phyloP scores from a whole-genome alignment of 768 basidiomycete genomes.

The Tephrocybe rancida region DNA sequence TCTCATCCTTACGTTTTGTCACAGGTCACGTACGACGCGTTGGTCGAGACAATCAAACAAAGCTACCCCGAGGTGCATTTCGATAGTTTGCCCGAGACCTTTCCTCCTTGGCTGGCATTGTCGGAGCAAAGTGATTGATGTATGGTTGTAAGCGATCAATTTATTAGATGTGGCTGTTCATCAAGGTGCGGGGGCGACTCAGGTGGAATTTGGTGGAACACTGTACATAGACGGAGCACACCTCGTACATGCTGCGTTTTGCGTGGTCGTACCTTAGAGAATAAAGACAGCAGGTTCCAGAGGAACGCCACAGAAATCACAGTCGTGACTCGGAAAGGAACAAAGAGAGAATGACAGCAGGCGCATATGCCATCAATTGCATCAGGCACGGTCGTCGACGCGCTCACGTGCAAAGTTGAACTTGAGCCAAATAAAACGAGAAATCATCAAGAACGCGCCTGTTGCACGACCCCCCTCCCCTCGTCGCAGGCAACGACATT shows the following conservation, averaged over 20 bases:
- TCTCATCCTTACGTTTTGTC: constrained; percentile 3
- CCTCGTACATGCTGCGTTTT: too few relatives aligned
- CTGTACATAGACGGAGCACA: too few relatives aligned
- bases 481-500: constrained; percentile 19
- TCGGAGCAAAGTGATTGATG: constrained; percentile 1
- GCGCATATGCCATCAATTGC: constrained; percentile 31
- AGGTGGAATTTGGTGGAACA: not conserved
- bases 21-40: constrained; percentile 66
- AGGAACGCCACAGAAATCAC: constrained; percentile 3
- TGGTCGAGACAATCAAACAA: constrained; percentile 58
- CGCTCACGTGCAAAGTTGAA: constrained; percentile 58
- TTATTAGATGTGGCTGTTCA: not conserved
- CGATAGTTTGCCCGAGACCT: constrained; percentile 58
- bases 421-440: constrained; percentile 40
- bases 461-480: constrained; percentile 26
- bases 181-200: not conserved
- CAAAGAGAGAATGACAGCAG: constrained; percentile 12
- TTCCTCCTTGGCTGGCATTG: constrained; percentile 49
- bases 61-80: constrained; percentile 71
- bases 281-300: too few relatives aligned
- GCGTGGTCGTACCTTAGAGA: too few relatives aligned
- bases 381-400: too few relatives aligned
- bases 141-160: not conserved
- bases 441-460: constrained; percentile 22
- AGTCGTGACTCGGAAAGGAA: not conserved